Evolutionary conservation across 78 protist genomes (phyloP), one percentile per base, ranked within the genome.

Genomic region (Salpingoeca rosetta): DNA sequence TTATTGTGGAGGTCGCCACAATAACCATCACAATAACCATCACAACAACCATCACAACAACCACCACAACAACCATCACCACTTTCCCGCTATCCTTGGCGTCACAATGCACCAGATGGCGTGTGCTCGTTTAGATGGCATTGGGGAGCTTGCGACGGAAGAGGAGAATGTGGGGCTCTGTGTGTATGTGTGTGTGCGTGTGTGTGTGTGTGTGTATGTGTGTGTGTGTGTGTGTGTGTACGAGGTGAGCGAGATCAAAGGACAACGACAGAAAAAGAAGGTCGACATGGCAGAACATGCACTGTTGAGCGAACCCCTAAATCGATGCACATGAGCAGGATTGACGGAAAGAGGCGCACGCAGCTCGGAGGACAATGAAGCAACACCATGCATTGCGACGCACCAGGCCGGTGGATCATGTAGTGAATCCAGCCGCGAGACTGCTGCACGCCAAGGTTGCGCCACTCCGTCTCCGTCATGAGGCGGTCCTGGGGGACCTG

Each of bases 371-470:
- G 96, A 38, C 85, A 45, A 89, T 93, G 94, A 51, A 51, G 17
- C 7, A 51, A 51, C 31, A 17, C 17, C 31, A 51, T 7, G 65
- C 65, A 51, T 22, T 22, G 65, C 17, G 17, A 51, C 65, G 17
- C 17, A 51, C 65, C 65, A 51, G 65, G 65, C 31, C 65, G 65
- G 65, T 51, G 65, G 37, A 88, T 83, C 44, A 88, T 88, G 80
- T 92, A 95, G 91, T 95, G 97, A 38, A 73, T 88, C 97, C 97
- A 95, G 39, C 97, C 97, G 3, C 88, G 86, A 37, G 93, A 88
- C 87, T 93, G 95, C 88, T 91, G 91, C 7, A 95, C 93, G 7
- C 97, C 97, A 0, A 93, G 86, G 2, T 83, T 76, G 0, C 97
- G 86, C 97, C 97, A 95, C 84, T 95, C 97, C 2, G 44, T 72